Evolutionary conservation across 2,329 filamentous ascomycete genomes (phyloP).

Genomic region (Apiospora arundinis): DNA sequence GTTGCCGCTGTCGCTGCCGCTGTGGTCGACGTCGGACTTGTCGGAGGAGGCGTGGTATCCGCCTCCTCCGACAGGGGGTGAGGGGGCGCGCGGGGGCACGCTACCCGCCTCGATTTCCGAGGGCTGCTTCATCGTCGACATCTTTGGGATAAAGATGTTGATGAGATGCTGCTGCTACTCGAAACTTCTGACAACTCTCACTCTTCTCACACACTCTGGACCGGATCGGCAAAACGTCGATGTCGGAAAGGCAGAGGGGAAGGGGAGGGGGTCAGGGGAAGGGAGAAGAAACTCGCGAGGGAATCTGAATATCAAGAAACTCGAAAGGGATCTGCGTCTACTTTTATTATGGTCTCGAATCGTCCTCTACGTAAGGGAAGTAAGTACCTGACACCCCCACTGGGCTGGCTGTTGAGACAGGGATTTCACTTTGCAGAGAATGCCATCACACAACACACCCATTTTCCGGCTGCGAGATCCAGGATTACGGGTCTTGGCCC

Average conservation of each 20-base stretch:
- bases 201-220: not conserved
- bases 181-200: not conserved
- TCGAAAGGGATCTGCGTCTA: constrained; percentile 7
- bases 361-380: not conserved
- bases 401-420: not conserved
- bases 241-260: not conserved
- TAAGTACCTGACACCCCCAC: not conserved
- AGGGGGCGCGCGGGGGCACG: constrained; percentile 2
- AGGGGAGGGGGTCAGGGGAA: not conserved
- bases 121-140: not conserved
- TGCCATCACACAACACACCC: not conserved
- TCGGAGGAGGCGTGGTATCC: not conserved
- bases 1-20: constrained; percentile 25
- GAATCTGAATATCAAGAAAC: not conserved
- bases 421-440: constrained; percentile 3
- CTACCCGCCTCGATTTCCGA: not conserved
- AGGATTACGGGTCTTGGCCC: constrained; percentile 16
- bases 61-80: not conserved
- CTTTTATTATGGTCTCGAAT: constrained; percentile 1
- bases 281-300: not conserved
- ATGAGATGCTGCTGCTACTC: not conserved
- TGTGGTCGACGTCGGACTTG: constrained; percentile 18
- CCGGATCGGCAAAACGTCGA: not conserved
- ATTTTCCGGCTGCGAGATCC: not conserved
- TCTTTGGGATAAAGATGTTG: not conserved